These are phyloP conservation scores for Fusarium haematococcum DNA, from an alignment of 2,329 filamentous ascomycete genomes.

Conservation along the genomic window DNA sequence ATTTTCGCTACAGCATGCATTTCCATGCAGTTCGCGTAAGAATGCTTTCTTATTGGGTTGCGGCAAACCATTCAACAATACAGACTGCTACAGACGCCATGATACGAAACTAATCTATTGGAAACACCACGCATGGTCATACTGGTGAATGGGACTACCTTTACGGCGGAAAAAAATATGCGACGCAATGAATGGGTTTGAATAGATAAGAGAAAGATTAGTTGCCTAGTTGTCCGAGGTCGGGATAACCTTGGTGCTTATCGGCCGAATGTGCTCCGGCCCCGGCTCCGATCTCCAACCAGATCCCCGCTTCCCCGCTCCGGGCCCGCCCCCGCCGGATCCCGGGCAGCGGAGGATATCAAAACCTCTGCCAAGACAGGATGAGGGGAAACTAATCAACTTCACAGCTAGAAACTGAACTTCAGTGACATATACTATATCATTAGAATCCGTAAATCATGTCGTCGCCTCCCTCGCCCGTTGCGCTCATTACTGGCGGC, in stretches of 20 bases:
- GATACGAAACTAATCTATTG: neutral
- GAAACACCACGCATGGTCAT: neutral
- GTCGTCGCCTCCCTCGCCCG: constrained; percentile 28
- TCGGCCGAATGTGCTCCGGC: neutral
- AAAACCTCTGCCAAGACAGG: neutral
- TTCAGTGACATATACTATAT: neutral
- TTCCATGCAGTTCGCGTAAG: neutral
- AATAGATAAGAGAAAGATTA: neutral
- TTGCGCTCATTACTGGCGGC: constrained; percentile 63
- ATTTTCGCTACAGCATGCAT: neutral
- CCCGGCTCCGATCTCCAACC: neutral
- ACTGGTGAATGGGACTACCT: neutral
- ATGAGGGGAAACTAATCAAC: neutral
- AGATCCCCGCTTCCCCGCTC: constrained; percentile 1
- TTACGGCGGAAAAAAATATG: neutral
- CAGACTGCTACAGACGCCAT: neutral
- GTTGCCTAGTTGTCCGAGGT: neutral
- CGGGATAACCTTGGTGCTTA: neutral
- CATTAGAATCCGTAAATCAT: neutral
- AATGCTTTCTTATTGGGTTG: neutral
- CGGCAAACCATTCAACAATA: neutral
- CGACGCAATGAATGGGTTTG: neutral
- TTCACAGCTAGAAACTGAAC: neutral
- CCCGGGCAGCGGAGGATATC: neutral
- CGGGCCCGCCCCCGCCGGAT: neutral